Conservation (phyloP, 768 basidiomycete species). For the Gymnopilus dilepis region DNA sequence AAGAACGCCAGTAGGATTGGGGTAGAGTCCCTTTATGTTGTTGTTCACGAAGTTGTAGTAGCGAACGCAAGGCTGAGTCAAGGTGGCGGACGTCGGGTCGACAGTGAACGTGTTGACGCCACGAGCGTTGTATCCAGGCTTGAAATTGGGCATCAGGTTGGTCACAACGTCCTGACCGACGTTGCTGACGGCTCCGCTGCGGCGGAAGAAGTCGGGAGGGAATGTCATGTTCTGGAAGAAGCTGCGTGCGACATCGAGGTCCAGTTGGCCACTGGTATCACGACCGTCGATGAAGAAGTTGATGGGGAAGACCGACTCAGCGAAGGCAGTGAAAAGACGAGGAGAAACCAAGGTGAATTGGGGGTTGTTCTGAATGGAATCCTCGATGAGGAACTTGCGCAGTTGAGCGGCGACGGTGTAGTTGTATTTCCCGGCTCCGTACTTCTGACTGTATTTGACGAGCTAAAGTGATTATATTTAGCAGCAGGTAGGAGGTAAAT, state of each 20-base stretch:
- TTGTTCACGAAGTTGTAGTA: constrained; percentile 25
- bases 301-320: constrained; percentile 26
- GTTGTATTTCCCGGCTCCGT: constrained; percentile 31
- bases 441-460: constrained; percentile 23
- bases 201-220: constrained; percentile 22
- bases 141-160: constrained; percentile 15
- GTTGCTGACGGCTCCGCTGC: constrained; percentile 13
- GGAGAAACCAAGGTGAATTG: constrained; percentile 26
- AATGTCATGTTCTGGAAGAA: constrained; percentile 27
- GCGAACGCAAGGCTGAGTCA: constrained; percentile 18
- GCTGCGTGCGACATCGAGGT: constrained; percentile 22
- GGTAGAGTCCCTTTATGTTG: constrained; percentile 24
- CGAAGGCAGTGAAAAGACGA: constrained; percentile 27
- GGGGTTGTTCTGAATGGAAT: constrained; percentile 30
- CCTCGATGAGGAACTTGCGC: constrained; percentile 26
- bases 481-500: not conserved
- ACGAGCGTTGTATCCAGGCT: constrained; percentile 21
- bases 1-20: constrained; percentile 20
- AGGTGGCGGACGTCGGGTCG: constrained; percentile 20
- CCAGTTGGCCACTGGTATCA: constrained; percentile 21
- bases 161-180: constrained; percentile 11
- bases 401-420: constrained; percentile 27
- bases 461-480: constrained; percentile 14
- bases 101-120: constrained; percentile 22
- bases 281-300: constrained; percentile 31